These are phyloP conservation scores for Metarhizium brunneum DNA, from an alignment of 2,329 filamentous ascomycete genomes.

Conservation along the genomic window DNA sequence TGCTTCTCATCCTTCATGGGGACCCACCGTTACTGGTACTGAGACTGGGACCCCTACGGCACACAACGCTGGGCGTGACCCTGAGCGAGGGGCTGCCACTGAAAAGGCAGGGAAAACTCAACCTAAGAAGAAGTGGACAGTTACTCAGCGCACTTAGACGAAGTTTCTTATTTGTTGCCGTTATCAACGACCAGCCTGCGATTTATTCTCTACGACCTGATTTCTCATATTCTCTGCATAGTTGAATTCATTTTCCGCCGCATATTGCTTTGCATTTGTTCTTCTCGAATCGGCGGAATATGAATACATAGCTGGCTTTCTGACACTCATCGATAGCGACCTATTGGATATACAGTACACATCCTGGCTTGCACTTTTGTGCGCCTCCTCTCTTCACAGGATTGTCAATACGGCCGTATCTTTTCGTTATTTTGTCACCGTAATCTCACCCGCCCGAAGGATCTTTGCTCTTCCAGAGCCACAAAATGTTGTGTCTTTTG, in stretches of 20 bases:
- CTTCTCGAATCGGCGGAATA: not conserved
- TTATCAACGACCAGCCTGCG: not conserved
- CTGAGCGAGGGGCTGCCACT: conserved; percentile 4
- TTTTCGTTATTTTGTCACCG: not conserved
- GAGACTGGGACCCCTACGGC: conserved; percentile 15
- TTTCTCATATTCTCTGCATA: not conserved
- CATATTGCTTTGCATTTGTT: not conserved
- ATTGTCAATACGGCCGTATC: not conserved
- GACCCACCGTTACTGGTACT: conserved; percentile 17
- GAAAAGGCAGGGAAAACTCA: conserved; percentile 17
- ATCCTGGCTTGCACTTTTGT: not conserved
- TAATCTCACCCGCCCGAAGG: not conserved
- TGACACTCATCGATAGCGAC: not conserved
- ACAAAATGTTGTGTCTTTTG: not conserved
- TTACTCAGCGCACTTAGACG: conserved; percentile 30
- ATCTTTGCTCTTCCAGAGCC: not conserved
- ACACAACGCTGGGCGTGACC: conserved; percentile 3
- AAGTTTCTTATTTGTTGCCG: not conserved
- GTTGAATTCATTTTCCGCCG: not conserved
- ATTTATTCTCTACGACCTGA: not conserved
- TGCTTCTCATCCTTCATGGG: conserved; percentile 25
- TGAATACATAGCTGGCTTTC: not conserved
- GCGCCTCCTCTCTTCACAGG: not conserved
- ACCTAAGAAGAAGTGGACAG: conserved; percentile 39
- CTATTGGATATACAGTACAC: not conserved